Conservation (phyloP, 2,329 filamentous ascomycete genomes). For the Ophiostoma piceae region DNA sequence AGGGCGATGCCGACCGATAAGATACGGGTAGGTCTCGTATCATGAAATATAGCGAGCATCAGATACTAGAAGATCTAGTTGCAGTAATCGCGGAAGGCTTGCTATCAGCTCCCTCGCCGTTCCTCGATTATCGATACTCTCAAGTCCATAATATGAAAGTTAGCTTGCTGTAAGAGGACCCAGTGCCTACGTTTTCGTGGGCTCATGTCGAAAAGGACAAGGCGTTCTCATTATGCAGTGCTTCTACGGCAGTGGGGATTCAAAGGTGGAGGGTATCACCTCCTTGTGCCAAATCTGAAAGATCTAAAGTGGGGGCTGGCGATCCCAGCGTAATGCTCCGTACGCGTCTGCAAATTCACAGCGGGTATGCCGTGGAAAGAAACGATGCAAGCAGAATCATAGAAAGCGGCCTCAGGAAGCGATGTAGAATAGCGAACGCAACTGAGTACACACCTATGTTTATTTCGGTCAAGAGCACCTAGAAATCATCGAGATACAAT, state of each 20-base stretch:
- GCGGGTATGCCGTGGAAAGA: background rate
- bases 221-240: background rate
- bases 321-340: background rate
- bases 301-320: background rate
- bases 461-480: background rate
- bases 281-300: background rate
- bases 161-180: background rate
- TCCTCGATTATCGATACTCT: background rate
- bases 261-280: constrained; percentile 1
- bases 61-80: background rate
- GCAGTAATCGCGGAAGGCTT: background rate
- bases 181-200: no score
- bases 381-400: background rate
- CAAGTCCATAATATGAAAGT: background rate
- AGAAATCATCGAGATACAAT: background rate
- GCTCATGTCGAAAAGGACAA: background rate
- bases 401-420: background rate
- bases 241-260: background rate
- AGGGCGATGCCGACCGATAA: background rate
- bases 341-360: background rate
- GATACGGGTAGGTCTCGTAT: background rate
- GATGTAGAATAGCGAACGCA: background rate
- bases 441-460: background rate
- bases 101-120: background rate
- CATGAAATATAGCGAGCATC: background rate